phyloP scores from a whole-genome alignment of 2,329 filamentous ascomycete species.

The Pseudogymnoascus sp. region DNA sequence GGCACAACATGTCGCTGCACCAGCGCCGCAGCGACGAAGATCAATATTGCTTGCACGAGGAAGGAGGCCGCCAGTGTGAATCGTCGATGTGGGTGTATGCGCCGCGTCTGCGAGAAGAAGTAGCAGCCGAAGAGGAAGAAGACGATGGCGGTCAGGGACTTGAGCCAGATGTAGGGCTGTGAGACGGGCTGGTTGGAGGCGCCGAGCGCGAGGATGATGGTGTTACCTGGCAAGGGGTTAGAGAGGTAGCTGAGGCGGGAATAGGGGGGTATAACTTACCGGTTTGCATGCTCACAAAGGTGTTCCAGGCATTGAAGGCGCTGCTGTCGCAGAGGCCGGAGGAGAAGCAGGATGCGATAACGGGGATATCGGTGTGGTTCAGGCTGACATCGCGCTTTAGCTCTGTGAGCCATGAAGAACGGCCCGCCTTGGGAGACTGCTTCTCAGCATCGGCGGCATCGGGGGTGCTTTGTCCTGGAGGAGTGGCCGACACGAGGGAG shows the following conservation, averaged over 20 bases:
- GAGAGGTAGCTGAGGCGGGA: not conserved
- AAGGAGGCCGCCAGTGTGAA: constrained; percentile 42
- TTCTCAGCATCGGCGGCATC: constrained; percentile 21
- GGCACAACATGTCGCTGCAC: constrained; percentile 40
- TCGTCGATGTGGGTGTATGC: constrained; percentile 33
- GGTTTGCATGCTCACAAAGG: constrained; percentile 46
- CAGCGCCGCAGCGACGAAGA: constrained; percentile 46
- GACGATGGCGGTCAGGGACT: constrained; percentile 44
- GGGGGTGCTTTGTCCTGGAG: constrained; percentile 34
- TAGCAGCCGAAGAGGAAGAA: constrained; percentile 48
- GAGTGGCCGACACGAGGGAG: constrained; percentile 29
- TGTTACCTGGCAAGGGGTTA: constrained; percentile 41
- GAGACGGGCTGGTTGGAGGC: constrained; percentile 43
- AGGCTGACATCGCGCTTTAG: constrained; percentile 25
- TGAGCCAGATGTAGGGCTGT: constrained; percentile 46
- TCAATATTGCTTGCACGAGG: constrained; percentile 42
- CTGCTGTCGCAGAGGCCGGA: constrained; percentile 41
- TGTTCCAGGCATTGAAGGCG: constrained; percentile 40
- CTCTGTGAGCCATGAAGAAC: constrained; percentile 12
- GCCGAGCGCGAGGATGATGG: constrained; percentile 54
- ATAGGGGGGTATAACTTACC: constrained; percentile 26
- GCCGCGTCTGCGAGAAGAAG: constrained; percentile 33
- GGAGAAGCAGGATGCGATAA: constrained; percentile 38
- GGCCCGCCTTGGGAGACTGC: not conserved
- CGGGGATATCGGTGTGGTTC: constrained; percentile 29